phyloP scores from a whole-genome alignment of 2,329 filamentous ascomycete species.

The Penicillium sp. region DNA sequence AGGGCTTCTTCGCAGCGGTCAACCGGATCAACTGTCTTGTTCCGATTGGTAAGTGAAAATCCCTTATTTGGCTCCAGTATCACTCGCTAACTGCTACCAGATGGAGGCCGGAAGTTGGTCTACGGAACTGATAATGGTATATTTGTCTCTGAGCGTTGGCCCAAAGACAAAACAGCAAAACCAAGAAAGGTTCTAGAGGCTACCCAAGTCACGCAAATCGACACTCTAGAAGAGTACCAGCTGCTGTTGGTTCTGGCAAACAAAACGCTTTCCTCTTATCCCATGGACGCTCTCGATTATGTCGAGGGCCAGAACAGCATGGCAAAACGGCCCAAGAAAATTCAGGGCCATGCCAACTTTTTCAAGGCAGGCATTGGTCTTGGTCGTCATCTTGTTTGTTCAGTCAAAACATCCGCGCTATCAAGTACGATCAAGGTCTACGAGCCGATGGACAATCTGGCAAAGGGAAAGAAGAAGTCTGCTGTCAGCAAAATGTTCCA shows the following conservation, averaged over 20 bases:
- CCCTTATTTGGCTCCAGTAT: background rate
- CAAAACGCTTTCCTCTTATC: constrained; percentile 88
- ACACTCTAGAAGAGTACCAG: constrained; percentile 92
- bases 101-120: constrained; percentile 91
- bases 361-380: constrained; percentile 97
- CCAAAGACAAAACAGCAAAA: constrained; percentile 70
- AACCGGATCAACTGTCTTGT: constrained; percentile 94
- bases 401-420: constrained; percentile 88
- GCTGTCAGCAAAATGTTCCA: constrained; percentile 96
- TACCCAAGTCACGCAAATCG: constrained; percentile 86
- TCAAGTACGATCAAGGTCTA: constrained; percentile 99
- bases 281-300: constrained; percentile 79
- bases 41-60: constrained; percentile 68
- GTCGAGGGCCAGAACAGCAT: constrained; percentile 72
- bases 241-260: constrained; percentile 88
- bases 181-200: constrained; percentile 84
- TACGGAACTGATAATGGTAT: constrained; percentile 94
- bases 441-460: constrained; percentile 92
- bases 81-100: constrained; percentile 46
- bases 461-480: constrained; percentile 92
- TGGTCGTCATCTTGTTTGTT: constrained; percentile 90
- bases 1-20: constrained; percentile 83
- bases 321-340: constrained; percentile 88
- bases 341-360: constrained; percentile 95
- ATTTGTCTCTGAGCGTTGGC: constrained; percentile 86